Base-by-base conservation (phyloP, 495 filamentous ascomycete genomes). In the Hypoxylon crocopeplum region DNA sequence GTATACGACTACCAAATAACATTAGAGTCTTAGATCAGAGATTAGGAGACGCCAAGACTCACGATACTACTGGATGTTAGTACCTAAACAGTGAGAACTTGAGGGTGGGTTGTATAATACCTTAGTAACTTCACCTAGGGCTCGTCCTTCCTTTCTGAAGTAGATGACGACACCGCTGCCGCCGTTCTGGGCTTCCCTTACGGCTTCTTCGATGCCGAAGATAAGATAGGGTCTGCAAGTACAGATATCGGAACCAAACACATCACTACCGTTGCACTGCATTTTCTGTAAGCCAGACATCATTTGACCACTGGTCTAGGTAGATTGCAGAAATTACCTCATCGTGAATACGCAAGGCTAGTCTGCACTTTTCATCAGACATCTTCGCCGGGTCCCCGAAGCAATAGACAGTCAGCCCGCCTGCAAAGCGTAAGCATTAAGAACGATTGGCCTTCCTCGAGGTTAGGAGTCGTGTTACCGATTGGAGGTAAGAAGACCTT, bases 201-300 rank as follows among this genome's bases (percentile, higher is more conserved):
- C 93, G 5, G 94, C 94, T 74, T 98, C 94, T 64, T 93, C 91
- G 50, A 98, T 92, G 25, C 94, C 94, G 69, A 94, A 98, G 61
- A 96, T 94, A 51, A 98, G 85, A 68, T 98, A 98, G 25, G 94
- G 94, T 36, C 94, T 86, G 74, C 94, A 97, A 21, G 94, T 98
- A 76, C 94, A 98, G 71, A 98, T 98, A 73, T 98, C 94, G 27
- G 91, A 96, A 54, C 96, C 93, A 74, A 98, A 98, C 48, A 98
- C 94, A 80, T 98, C 94, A 72, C 89, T 93, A 49, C 94, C 93
- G 72, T 98, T 98, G 78, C 93, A 92, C 81, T 84, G 60, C 56
- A 61, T 70, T 36, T 38, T 39, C 24, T 40, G 64, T 75, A 48
- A 73, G 67, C 59, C 49, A 56, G 45, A 65, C 38, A 42, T 34